These are phyloP conservation scores for Emergomyces pasteurianus DNA, from an alignment of 2,329 filamentous ascomycete genomes.

Conservation along the genomic window DNA sequence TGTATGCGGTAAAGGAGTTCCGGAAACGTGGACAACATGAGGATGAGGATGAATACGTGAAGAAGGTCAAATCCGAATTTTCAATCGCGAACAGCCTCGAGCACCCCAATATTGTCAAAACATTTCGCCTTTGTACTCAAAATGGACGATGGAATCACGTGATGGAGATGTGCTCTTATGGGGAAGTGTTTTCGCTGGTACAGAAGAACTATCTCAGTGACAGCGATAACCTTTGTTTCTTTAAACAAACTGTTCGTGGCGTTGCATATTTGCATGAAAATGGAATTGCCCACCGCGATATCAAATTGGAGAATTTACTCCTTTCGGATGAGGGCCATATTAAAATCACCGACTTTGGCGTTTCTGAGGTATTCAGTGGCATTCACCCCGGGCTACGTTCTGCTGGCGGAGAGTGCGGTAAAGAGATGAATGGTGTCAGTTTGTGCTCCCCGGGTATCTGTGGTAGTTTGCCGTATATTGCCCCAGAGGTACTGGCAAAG, in stretches of 20 bases:
- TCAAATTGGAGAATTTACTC: constrained; percentile 80
- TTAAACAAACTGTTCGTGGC: constrained; percentile 79
- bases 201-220: constrained; percentile 56
- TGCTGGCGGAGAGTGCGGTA: constrained; percentile 60
- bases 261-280: constrained; percentile 70
- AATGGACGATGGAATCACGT: constrained; percentile 75
- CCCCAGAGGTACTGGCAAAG: constrained; percentile 69
- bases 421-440: constrained; percentile 58
- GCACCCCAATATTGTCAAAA: constrained; percentile 80
- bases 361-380: constrained; percentile 74
- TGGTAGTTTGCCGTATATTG: constrained; percentile 76
- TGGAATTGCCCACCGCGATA: constrained; percentile 80
- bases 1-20: constrained; percentile 83
- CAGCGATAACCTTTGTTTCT: constrained; percentile 66
- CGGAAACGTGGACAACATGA: constrained; percentile 59
- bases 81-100: constrained; percentile 74
- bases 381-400: constrained; percentile 67
- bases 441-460: constrained; percentile 69
- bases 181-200: constrained; percentile 67
- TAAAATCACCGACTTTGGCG: constrained; percentile 87
- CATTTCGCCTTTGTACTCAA: constrained; percentile 61
- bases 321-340: constrained; percentile 68
- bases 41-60: constrained; percentile 61
- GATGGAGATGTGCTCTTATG: constrained; percentile 81
- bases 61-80: constrained; percentile 86